Evolutionary conservation across 257 asterid genomes (phyloP).

Genomic region (Nicotiana paniculata): DNA sequence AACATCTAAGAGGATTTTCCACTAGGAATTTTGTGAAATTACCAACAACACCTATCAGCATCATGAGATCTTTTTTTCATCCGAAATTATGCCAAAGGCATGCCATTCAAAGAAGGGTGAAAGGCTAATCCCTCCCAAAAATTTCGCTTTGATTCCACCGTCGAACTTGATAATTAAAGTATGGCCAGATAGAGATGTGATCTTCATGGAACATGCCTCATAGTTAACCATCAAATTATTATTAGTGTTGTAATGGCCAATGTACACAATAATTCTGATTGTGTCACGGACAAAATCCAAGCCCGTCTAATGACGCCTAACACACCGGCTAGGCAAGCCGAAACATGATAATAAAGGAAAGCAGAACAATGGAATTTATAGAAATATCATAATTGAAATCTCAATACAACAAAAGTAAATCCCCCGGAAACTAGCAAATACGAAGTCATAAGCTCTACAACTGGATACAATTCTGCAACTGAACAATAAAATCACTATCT

Average conservation of each 20-base stretch:
- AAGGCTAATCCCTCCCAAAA: slow-evolving; percentile 64
- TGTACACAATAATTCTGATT: slow-evolving; percentile 55
- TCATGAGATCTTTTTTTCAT: slow-evolving; percentile 53
- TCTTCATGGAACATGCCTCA: slow-evolving; percentile 44
- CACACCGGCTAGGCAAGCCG: no score
- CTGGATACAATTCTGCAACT: no score
- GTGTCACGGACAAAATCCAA: background rate
- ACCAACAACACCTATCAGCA: slow-evolving; percentile 73
- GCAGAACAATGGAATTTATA: no score
- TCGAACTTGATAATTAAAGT: slow-evolving; percentile 54
- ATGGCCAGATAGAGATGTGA: slow-evolving; percentile 64
- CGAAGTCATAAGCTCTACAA: no score
- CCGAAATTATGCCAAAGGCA: slow-evolving; percentile 68
- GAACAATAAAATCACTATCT: no score
- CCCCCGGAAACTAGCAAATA: no score
- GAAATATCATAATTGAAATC: no score
- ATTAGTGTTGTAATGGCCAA: slow-evolving; percentile 33
- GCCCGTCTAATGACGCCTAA: no score
- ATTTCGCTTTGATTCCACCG: slow-evolving; percentile 53
- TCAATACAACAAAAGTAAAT: no score
- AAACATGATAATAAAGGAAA: no score
- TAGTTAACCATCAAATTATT: slow-evolving; percentile 46
- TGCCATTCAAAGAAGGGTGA: slow-evolving; percentile 79
- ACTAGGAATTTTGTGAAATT: slow-evolving; percentile 58
- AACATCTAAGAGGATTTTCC: slow-evolving; percentile 34